A percentile compares a stretch with the other conserved stretches of the same genome.
Evolutionary conservation across 2,329 filamentous ascomycete genomes (phyloP).

Genomic region (Trichoderma arundinaceum): DNA sequence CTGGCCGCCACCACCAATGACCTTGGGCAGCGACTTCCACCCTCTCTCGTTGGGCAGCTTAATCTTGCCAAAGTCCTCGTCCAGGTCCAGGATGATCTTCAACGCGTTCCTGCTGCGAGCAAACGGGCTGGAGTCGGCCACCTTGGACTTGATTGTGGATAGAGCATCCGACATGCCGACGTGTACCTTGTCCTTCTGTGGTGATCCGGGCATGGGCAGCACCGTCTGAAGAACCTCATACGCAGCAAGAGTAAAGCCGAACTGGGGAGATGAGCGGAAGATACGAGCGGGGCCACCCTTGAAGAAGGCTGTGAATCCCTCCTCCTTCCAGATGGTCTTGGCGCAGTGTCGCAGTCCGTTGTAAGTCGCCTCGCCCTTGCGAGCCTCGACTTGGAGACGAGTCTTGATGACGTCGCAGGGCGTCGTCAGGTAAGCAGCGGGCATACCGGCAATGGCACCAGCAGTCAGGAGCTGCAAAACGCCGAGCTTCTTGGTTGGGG

Average conservation of each 20-base stretch:
- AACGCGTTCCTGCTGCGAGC: conserved; percentile 81
- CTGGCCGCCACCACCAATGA: conserved; percentile 52
- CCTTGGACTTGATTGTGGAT: conserved; percentile 47
- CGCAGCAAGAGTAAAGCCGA: conserved; percentile 94
- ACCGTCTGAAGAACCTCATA: conserved; percentile 88
- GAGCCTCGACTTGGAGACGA: conserved; percentile 92
- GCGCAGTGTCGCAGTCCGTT: conserved; percentile 87
- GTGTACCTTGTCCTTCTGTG: conserved; percentile 57
- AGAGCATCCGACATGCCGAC: conserved; percentile 68
- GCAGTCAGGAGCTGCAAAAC: conserved; percentile 90
- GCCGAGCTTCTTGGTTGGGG: conserved; percentile 82
- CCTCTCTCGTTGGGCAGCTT: conserved; percentile 61
- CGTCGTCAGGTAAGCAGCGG: conserved; percentile 91
- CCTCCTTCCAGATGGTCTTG: conserved; percentile 80
- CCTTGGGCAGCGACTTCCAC: conserved; percentile 59
- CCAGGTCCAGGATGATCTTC: conserved; percentile 93
- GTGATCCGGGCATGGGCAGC: conserved; percentile 73
- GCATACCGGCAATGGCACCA: conserved; percentile 93
- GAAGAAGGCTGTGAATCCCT: conserved; percentile 97
- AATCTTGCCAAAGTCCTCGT: conserved; percentile 86
- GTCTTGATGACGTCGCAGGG: conserved; percentile 99
- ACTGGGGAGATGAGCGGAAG: conserved; percentile 92
- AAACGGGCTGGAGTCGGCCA: conserved; percentile 55
- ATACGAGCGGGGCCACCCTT: conserved; percentile 97
- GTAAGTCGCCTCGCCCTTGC: conserved; percentile 91